These are phyloP conservation scores for Boletus eberwhitei DNA, from an alignment of 768 basidiomycete genomes.

Conservation along the genomic window DNA sequence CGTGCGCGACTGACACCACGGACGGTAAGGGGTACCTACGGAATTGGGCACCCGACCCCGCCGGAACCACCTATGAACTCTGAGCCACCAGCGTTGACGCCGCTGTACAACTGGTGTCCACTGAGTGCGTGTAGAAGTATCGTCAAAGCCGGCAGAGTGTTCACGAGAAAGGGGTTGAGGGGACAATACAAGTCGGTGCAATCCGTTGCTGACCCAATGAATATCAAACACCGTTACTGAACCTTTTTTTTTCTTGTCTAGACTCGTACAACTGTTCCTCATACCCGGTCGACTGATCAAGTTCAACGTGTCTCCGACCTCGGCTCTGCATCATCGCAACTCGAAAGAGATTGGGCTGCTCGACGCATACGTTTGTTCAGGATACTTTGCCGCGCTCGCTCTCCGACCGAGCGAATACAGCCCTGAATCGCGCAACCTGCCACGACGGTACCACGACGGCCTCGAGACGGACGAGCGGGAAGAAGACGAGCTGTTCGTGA, in stretches of 20 bases:
- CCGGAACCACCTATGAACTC: conserved; percentile 54
- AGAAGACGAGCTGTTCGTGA: conserved; percentile 83
- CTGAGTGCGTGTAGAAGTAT: conserved; percentile 77
- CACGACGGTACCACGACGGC: conserved; percentile 86
- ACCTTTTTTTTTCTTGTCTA: conserved; percentile 20
- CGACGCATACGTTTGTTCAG: conserved; percentile 84
- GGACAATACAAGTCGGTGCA: conserved; percentile 73
- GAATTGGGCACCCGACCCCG: conserved; percentile 38
- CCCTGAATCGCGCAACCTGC: conserved; percentile 47
- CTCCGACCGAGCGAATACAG: conserved; percentile 63
- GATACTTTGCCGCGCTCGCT: conserved; percentile 69
- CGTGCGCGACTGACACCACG: conserved; percentile 61
- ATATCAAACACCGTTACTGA: neutral
- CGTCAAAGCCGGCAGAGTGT: conserved; percentile 69
- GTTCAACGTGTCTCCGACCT: conserved; percentile 61
- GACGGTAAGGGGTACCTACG: conserved; percentile 27
- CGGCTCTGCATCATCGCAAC: conserved; percentile 54
- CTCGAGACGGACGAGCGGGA: conserved; percentile 83
- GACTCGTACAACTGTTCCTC: conserved; percentile 71
- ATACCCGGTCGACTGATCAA: conserved; percentile 70
- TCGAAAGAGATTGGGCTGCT: conserved; percentile 56
- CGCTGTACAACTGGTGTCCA: conserved; percentile 86
- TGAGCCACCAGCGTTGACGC: conserved; percentile 55
- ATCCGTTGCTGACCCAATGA: too few species aligned
- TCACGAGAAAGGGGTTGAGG: conserved; percentile 62